Evolutionary conservation across 192 early-diverging fungal genomes (phyloP).

Genomic region (Obelidium mucronatum): DNA sequence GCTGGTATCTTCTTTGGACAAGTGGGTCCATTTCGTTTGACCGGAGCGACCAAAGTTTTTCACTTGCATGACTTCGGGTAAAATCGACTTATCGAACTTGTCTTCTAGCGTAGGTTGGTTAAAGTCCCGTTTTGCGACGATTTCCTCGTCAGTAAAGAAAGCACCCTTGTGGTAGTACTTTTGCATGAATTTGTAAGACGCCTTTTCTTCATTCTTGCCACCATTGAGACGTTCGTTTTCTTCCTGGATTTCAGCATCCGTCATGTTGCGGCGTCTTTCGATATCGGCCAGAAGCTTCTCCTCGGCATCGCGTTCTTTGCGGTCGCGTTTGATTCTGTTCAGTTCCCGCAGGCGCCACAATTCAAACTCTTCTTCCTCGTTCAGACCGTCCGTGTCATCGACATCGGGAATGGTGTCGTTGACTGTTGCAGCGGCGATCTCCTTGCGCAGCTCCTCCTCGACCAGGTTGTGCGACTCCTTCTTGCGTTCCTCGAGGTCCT

Average conservation of each 20-base stretch:
- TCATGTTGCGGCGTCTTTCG: conserved; percentile 80
- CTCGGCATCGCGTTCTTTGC: conserved; percentile 71
- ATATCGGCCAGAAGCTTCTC: conserved; percentile 81
- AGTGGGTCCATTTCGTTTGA: conserved; percentile 89
- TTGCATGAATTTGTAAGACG: conserved; percentile 69
- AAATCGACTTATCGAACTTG: conserved; percentile 67
- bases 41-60: conserved; percentile 88
- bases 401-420: conserved; percentile 61
- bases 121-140: conserved; percentile 72
- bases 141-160: conserved; percentile 73
- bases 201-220: conserved; percentile 67
- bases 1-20: conserved; percentile 85
- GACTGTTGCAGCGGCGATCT: conserved; percentile 64
- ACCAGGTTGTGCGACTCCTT: conserved; percentile 80
- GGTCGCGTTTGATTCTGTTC: conserved; percentile 86
- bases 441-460: conserved; percentile 71
- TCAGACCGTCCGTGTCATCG: conserved; percentile 91
- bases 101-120: conserved; percentile 78
- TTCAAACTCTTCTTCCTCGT: conserved; percentile 88
- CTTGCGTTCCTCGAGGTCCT: conserved; percentile 67
- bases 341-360: conserved; percentile 93
- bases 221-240: conserved; percentile 74
- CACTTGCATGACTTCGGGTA: conserved; percentile 90
- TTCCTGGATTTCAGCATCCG: conserved; percentile 79
- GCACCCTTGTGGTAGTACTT: conserved; percentile 91